phyloP scores from a whole-genome alignment of 305 asterid species.

The Caryopteris hybrid region DNA sequence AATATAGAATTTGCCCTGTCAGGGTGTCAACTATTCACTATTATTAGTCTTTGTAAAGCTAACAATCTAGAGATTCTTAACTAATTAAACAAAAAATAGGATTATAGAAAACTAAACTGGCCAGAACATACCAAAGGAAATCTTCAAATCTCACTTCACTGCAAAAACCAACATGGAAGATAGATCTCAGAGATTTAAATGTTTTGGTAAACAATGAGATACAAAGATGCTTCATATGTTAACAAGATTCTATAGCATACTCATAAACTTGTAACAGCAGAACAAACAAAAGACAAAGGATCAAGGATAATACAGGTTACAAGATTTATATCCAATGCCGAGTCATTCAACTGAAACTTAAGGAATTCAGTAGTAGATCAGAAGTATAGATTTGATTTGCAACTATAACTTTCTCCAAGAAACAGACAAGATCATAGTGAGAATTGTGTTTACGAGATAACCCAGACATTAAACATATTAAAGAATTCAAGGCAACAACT shows the following conservation, averaged over 20 bases:
- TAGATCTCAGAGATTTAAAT: slow-evolving; percentile 12
- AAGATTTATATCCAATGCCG: not conserved
- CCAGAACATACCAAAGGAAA: slow-evolving; percentile 75
- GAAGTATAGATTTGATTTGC: not conserved
- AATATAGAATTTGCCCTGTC: slow-evolving; percentile 93
- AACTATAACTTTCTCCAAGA: not conserved
- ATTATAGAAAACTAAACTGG: slow-evolving; percentile 5
- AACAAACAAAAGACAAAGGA: not conserved
- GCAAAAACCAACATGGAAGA: slow-evolving; percentile 38
- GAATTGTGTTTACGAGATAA: not conserved
- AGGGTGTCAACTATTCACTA: slow-evolving; percentile 20
- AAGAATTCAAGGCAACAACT: not conserved
- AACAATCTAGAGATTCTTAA: not conserved
- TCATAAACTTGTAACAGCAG: not conserved
- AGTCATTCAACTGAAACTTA: not conserved
- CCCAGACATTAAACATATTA: not conserved
- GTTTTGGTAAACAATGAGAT: not conserved
- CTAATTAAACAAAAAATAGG: not conserved
- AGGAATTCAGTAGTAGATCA: not conserved
- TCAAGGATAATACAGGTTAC: not conserved
- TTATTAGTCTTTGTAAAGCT: slow-evolving; percentile 24
- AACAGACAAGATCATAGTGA: not conserved
- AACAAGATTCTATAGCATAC: not conserved
- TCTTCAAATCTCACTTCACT: slow-evolving; percentile 79
- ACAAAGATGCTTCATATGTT: not conserved